These are phyloP conservation scores for Antarctomyces pellizariae DNA, from an alignment of 495 filamentous ascomycete species.

Conservation along the genomic window DNA sequence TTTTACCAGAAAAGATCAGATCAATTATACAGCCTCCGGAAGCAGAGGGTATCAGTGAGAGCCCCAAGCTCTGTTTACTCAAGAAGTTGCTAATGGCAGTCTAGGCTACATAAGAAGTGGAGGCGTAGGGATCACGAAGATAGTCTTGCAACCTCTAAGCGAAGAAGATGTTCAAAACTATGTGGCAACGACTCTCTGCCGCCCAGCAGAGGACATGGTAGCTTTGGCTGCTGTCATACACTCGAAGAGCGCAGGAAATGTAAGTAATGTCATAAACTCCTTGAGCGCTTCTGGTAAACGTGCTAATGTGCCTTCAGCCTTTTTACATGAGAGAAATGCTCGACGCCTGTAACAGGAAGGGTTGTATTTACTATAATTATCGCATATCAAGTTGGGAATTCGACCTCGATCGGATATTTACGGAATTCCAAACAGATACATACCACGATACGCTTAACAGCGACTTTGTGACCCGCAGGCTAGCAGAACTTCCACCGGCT, in stretches of 20 bases:
- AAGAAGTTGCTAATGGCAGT: too few species aligned
- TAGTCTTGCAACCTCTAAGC: conserved; percentile 39
- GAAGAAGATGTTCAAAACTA: conserved; percentile 59
- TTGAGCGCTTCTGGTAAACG: too few species aligned
- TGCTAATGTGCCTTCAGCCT: too few species aligned
- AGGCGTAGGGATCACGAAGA: conserved; percentile 27
- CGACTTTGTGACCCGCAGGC: conserved; percentile 51
- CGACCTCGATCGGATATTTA: conserved; percentile 61
- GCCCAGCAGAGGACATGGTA: conserved; percentile 32
- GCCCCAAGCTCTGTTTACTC: conserved; percentile 6
- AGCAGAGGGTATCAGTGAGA: conserved; percentile 19
- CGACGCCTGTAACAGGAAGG: conserved; percentile 63
- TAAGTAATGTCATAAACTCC: too few species aligned
- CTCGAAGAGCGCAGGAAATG: conserved; percentile 60
- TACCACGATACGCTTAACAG: conserved; percentile 49
- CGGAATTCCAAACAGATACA: conserved; percentile 52
- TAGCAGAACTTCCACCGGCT: conserved; percentile 49
- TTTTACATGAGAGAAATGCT: conserved; percentile 84
- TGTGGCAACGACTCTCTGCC: conserved; percentile 47
- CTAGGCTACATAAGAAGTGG: conserved; percentile 10
- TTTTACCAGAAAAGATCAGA: conserved; percentile 20
- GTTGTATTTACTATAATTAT: conserved; percentile 77
- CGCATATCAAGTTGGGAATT: conserved; percentile 58
- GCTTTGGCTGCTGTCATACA: conserved; percentile 50
- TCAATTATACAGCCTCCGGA: conserved; percentile 22